Evolutionary conservation across 129 eudicot species (phyloP).

Genomic region (Oenanthe sinensis): DNA sequence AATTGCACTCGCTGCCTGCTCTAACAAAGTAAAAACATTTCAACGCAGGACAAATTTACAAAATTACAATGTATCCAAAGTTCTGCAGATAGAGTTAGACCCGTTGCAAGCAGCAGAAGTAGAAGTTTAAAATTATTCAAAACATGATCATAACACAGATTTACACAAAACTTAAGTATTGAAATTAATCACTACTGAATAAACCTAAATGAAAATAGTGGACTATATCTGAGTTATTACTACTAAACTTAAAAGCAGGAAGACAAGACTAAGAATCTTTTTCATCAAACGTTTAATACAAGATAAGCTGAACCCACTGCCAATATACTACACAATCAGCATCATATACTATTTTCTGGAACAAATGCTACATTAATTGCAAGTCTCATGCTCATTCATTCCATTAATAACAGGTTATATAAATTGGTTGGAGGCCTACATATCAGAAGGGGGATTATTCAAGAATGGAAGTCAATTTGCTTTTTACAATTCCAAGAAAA

Average conservation of each 20-base stretch:
- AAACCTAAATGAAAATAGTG: background rate
- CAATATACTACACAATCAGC: background rate
- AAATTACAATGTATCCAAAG: background rate
- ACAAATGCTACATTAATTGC: background rate
- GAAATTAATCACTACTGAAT: background rate
- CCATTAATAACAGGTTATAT: background rate
- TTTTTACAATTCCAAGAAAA: background rate
- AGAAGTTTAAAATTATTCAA: background rate
- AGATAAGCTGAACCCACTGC: background rate
- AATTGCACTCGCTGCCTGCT: slow-evolving; percentile 84
- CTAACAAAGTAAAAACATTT: slow-evolving; percentile 11
- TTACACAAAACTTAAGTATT: background rate
- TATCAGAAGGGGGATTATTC: background rate
- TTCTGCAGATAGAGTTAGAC: background rate
- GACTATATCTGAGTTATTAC: background rate
- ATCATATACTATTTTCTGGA: background rate
- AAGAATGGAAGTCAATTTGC: background rate
- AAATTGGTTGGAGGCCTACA: background rate
- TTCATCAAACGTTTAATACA: background rate
- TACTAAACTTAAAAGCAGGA: background rate
- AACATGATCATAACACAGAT: background rate
- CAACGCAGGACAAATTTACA: background rate
- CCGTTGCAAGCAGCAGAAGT: background rate
- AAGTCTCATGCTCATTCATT: background rate
- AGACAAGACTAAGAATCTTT: background rate